Evolutionary conservation across 106 monocot genomes (phyloP), one percentile per base, ranked within the genome.

Genomic region (Acorus calamus): DNA sequence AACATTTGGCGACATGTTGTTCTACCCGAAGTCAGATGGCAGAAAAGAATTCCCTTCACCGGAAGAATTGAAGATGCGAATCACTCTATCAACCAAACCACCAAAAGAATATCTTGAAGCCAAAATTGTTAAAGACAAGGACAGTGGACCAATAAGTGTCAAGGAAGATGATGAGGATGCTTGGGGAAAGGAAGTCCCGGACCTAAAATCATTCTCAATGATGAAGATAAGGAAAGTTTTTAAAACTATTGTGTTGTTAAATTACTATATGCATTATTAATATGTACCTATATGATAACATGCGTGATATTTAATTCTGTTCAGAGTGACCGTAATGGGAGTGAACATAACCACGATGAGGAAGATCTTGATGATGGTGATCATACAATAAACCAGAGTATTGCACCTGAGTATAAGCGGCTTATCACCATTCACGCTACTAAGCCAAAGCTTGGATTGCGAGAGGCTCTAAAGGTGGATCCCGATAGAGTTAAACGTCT

Each of bases 1-100:
- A 76, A 70, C 76, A 28, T 86, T 81, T 66, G 85, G 81, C 69
- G 78, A 86, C 53, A 68, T 78, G 61, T 52, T 86, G 11, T 81
- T 69, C 44, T 50, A 57, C n/a, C 78, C 84, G 8, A 3, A 59
- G 8, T 47, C 57, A 14, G 71, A 80, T 4, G 14, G 57, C 51
- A 42, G 70, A 55, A 54, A 67, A n/a, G 68, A 77, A 64, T 77
- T 84, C 11, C 84, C 84, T 14, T 77, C 80, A 62, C 84, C 84
- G 52, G 77, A 80, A 60, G 49, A 66, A 60, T 46, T 84, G 7
- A 80, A 77, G 60, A 51, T 74, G 44, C 44, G 50, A 9, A 57
- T 69, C 12, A 57, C 59, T 6, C 57, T 69, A 55, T 84, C 84
- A n/a, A 84, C 80, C 14, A 84, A 84, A 60, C 80, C 80, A 4